These are phyloP conservation scores for Stipa capillata DNA, from an alignment of 176 grass and related monocot genomes.

Conservation along the genomic window DNA sequence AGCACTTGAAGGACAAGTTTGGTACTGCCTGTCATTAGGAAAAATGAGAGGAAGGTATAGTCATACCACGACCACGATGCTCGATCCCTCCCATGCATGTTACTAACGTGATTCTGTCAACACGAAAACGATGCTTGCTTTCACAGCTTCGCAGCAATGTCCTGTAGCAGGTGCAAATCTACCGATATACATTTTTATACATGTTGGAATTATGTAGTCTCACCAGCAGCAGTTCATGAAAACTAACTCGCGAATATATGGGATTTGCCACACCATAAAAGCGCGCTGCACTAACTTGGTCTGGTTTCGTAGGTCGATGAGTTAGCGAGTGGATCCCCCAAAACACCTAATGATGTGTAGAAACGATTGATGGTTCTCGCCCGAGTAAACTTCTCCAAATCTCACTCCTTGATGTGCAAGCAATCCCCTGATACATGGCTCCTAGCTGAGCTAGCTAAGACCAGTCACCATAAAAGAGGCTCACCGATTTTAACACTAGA, in stretches of 20 bases:
- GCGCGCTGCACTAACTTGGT: not conserved
- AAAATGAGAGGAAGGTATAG: no score
- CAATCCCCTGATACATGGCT: not conserved
- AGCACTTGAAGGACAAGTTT: not conserved
- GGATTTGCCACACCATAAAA: not conserved
- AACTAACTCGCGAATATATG: no score
- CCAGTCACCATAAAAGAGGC: conserved; percentile 7
- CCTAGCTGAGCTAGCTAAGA: not conserved
- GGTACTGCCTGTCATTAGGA: no score
- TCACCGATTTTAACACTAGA: conserved; percentile 4
- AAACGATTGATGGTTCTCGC: not conserved
- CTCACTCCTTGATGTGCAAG: not conserved
- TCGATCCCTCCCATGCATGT: not conserved
- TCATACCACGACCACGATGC: no score
- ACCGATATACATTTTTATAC: not conserved
- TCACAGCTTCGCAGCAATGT: no score
- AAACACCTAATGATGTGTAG: not conserved
- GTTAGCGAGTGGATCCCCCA: not conserved
- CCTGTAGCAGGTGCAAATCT: not conserved
- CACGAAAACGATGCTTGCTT: not conserved
- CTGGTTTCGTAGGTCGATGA: conserved; percentile 10
- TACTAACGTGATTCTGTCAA: no score
- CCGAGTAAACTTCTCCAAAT: not conserved
- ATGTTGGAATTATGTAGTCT: not conserved
- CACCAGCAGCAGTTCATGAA: no score